phyloP scores from a whole-genome alignment of 2,329 filamentous ascomycete genomes.

The Scytalidium lignicola region DNA sequence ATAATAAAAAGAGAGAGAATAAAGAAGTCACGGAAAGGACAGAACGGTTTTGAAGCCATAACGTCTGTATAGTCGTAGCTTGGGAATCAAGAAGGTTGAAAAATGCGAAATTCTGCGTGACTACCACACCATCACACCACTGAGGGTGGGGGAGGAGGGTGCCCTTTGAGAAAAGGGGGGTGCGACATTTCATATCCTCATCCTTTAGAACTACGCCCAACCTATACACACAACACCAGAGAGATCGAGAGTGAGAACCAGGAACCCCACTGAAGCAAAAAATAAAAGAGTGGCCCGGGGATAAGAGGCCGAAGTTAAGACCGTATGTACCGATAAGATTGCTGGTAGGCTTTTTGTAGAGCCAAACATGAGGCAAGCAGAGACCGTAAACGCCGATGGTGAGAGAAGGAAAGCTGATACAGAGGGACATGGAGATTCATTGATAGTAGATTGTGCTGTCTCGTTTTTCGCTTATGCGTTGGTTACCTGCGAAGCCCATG shows the following conservation, averaged over 20 bases:
- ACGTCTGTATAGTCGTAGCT: slow-evolving; percentile 7
- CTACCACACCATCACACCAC: background rate
- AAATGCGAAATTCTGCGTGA: background rate
- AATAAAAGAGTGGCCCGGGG: background rate
- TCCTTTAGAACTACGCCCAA: slow-evolving; percentile 19
- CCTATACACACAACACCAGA: slow-evolving; percentile 23
- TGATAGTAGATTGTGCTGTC: slow-evolving; percentile 27
- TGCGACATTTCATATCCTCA: slow-evolving; percentile 21
- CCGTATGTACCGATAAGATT: background rate
- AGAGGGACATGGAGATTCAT: slow-evolving; percentile 29
- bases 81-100: background rate
- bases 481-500: slow-evolving; percentile 41
- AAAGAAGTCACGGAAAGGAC: slow-evolving; percentile 24
- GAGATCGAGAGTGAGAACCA: background rate
- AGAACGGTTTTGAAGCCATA: slow-evolving; percentile 22
- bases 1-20: background rate
- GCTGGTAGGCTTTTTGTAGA: background rate
- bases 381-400: slow-evolving; percentile 25
- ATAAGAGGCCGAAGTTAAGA: background rate
- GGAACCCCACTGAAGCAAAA: background rate
- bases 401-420: slow-evolving; percentile 21
- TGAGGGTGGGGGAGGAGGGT: background rate
- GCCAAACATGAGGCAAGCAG: slow-evolving; percentile 6
- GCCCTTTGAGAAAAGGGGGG: slow-evolving; percentile 2
- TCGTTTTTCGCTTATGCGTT: slow-evolving; percentile 44